Conservation (phyloP, 1,284 basidiomycete species). For the Malassezia arunalokei region DNA sequence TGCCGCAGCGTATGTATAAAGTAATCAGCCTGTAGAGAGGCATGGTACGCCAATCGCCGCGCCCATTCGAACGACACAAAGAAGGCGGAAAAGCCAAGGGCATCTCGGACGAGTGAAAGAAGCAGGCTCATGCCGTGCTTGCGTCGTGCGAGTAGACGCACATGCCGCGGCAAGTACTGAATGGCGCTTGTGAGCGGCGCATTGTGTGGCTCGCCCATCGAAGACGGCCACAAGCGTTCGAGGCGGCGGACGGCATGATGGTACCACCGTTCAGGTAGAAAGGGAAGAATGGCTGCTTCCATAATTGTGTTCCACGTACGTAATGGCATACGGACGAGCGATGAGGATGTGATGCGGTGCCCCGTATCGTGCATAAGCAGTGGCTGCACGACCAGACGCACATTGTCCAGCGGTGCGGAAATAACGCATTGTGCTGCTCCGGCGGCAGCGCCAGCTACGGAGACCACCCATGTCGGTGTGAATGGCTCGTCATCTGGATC, state of each 20-base stretch:
- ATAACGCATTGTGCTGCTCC: constrained; percentile 48
- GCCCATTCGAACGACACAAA: constrained; percentile 47
- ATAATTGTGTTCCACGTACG: constrained; percentile 39
- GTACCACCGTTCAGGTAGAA: constrained; percentile 20
- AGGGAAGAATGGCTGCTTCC: constrained; percentile 39
- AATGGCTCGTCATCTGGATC: constrained; percentile 15
- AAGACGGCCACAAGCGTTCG: neutral
- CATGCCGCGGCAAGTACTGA: constrained; percentile 7
- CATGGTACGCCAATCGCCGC: constrained; percentile 33
- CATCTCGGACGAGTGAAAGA: constrained; percentile 45
- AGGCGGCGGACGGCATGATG: constrained; percentile 12
- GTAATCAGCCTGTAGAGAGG: constrained; percentile 21
- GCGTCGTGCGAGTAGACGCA: constrained; percentile 18
- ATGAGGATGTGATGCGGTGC: neutral
- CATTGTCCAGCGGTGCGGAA: constrained; percentile 48
- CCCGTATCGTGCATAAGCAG: constrained; percentile 15
- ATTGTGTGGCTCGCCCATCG: neutral
- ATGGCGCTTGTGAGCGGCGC: neutral
- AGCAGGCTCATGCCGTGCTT: constrained; percentile 40
- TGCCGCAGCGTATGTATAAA: neutral
- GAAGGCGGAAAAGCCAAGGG: constrained; percentile 44
- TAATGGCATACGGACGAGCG: constrained; percentile 6
- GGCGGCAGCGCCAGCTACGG: constrained; percentile 41
- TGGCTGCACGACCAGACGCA: constrained; percentile 44
- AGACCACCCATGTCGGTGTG: constrained; percentile 33